Percentiles rank a stretch among this genome's conserved stretches.
Evolutionary conservation across 371 early-diverging fungal genomes (phyloP).

Genomic region (Haplosporangium sp.): DNA sequence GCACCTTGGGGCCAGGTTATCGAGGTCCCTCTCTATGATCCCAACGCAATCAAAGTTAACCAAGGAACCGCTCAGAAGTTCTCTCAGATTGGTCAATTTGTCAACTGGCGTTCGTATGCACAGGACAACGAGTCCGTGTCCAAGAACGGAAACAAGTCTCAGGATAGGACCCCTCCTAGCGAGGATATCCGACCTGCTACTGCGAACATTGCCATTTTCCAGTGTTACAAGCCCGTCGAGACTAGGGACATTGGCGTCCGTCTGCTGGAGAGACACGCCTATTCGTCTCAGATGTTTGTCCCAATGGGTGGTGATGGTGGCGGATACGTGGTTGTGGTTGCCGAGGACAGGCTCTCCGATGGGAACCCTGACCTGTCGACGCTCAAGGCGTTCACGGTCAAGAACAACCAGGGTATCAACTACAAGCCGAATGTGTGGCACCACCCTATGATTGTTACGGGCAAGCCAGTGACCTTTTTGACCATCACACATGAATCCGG

Average conservation of each 20-base stretch:
- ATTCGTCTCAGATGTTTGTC: constrained; percentile 86
- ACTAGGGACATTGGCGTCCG: constrained; percentile 64
- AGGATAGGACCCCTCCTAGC: constrained; percentile 20
- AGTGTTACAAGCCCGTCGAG: constrained; percentile 65
- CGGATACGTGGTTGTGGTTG: constrained; percentile 84
- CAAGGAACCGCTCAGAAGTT: constrained; percentile 82
- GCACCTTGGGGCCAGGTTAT: constrained; percentile 82
- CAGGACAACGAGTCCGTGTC: constrained; percentile 29
- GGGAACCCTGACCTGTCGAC: constrained; percentile 80
- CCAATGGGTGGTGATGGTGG: constrained; percentile 76
- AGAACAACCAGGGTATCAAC: constrained; percentile 82
- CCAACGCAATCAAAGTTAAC: constrained; percentile 69
- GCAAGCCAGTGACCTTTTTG: constrained; percentile 67
- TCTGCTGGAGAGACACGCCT: constrained; percentile 87
- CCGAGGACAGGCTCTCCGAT: constrained; percentile 71
- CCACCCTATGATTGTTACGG: constrained; percentile 83
- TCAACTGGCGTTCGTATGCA: constrained; percentile 60
- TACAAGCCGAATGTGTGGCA: constrained; percentile 89
- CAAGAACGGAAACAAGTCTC: constrained; percentile 24
- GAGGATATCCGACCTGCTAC: constrained; percentile 22
- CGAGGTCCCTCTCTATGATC: constrained; percentile 56
- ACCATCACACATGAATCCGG: constrained; percentile 80
- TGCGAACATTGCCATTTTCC: constrained; percentile 81
- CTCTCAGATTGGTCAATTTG: constrained; percentile 69
- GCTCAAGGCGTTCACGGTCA: constrained; percentile 80